Conservation (phyloP, 345 rosid genomes). For the Noccaea bulbosa region DNA sequence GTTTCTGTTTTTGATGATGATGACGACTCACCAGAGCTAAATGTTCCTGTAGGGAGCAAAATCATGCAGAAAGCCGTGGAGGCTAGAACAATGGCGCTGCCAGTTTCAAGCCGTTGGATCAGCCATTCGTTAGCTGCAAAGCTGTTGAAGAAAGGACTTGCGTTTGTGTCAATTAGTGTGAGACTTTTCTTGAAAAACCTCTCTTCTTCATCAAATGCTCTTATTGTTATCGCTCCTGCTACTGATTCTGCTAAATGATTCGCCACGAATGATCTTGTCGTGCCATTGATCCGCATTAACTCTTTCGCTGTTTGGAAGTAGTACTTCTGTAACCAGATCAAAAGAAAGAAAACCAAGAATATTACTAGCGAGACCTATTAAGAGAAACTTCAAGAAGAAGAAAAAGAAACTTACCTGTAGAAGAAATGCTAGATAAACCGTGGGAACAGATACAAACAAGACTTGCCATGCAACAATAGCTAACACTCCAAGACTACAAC, state of each 20-base stretch:
- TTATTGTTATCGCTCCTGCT: constrained; percentile 84
- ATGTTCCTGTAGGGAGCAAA: constrained; percentile 89
- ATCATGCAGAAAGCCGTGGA: constrained; percentile 93
- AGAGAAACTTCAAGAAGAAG: constrained; percentile 13
- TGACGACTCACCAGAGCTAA: constrained; percentile 65
- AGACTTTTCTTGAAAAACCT: constrained; percentile 79
- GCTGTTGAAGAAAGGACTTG: constrained; percentile 89
- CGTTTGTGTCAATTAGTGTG: constrained; percentile 72
- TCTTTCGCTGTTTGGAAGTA: constrained; percentile 86
- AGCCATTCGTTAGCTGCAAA: constrained; percentile 94
- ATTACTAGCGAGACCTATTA: not conserved
- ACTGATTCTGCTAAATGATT: constrained; percentile 94
- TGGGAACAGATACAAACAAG: constrained; percentile 75
- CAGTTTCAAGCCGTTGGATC: constrained; percentile 81
- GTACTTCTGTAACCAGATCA: constrained; percentile 56
- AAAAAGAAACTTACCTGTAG: constrained; percentile 64
- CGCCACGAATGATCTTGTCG: constrained; percentile 88
- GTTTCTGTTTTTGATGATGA: too few species aligned
- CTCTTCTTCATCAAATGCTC: constrained; percentile 90
- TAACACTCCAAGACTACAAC: constrained; percentile 74
- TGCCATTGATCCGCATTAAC: constrained; percentile 88
- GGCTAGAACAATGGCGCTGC: constrained; percentile 75
- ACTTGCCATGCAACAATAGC: constrained; percentile 92
- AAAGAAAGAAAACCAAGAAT: not conserved
- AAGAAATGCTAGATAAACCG: constrained; percentile 63